phyloP scores from a whole-genome alignment of 2,329 filamentous ascomycete species.

The Aspergillus ibericus region DNA sequence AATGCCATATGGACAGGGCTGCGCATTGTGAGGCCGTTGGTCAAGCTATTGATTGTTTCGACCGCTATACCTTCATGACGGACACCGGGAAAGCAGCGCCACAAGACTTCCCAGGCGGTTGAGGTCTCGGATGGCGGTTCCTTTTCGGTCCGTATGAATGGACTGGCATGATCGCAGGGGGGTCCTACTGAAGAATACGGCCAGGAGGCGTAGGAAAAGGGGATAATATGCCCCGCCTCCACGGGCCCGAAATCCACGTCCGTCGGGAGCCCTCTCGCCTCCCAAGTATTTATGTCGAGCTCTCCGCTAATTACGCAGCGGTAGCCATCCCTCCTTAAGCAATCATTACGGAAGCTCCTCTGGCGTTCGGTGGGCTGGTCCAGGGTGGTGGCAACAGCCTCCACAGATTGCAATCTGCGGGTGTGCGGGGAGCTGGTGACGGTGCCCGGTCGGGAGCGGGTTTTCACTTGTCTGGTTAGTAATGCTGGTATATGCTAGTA shows the following conservation, averaged over 20 bases:
- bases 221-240: slow-evolving; percentile 6
- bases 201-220: slow-evolving; percentile 2
- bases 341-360: not conserved
- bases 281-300: not conserved
- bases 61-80: not conserved
- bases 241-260: not conserved
- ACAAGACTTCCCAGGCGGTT: not conserved
- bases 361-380: too few relatives aligned
- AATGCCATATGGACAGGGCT: not conserved
- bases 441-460: not conserved
- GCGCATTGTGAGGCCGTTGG: not conserved
- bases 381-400: too few relatives aligned
- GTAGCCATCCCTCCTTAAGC: slow-evolving; percentile 1
- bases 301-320: not conserved
- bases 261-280: not conserved
- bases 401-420: too few relatives aligned
- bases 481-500: not conserved
- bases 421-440: not conserved
- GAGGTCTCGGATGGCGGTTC: not conserved
- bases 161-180: not conserved
- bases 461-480: slow-evolving; percentile 1
- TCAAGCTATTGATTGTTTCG: not conserved
- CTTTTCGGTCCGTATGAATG: not conserved
- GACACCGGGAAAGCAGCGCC: slow-evolving; percentile 3
- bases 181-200: not conserved